Conservation (phyloP, 2,329 filamentous ascomycete genomes). For the Pseudogymnoascus verrucosus region DNA sequence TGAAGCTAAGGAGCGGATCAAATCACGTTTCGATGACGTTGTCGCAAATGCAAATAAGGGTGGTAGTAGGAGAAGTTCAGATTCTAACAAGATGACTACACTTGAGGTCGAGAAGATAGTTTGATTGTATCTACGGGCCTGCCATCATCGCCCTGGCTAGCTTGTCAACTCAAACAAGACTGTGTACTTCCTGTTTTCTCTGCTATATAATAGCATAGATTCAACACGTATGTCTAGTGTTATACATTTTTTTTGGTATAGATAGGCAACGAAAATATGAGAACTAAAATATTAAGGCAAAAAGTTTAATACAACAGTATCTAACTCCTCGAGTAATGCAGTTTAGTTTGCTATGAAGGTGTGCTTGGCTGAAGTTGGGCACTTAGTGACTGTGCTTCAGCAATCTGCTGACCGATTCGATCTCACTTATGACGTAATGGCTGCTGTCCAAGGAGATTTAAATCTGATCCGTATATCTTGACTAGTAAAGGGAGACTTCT, state of each 20-base stretch:
- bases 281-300: neutral
- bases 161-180: neutral
- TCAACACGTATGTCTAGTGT: neutral
- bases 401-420: neutral
- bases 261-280: neutral
- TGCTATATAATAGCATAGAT: neutral
- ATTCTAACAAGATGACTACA: neutral
- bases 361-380: neutral
- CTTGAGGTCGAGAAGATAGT: neutral
- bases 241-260: neutral
- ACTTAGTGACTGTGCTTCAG: neutral
- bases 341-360: neutral
- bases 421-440: neutral
- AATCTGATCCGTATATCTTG: neutral
- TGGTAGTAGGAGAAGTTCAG: neutral
- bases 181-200: neutral
- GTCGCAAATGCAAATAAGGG: neutral
- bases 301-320: neutral
- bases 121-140: neutral
- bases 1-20: conserved; percentile 6
- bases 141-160: neutral
- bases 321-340: neutral
- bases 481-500: neutral
- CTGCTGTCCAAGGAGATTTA: neutral
- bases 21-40: neutral